A percentile compares a stretch with the other conserved stretches of the same genome.
phyloP scores from a whole-genome alignment of 768 basidiomycete genomes.

The Amanita inopinata region DNA sequence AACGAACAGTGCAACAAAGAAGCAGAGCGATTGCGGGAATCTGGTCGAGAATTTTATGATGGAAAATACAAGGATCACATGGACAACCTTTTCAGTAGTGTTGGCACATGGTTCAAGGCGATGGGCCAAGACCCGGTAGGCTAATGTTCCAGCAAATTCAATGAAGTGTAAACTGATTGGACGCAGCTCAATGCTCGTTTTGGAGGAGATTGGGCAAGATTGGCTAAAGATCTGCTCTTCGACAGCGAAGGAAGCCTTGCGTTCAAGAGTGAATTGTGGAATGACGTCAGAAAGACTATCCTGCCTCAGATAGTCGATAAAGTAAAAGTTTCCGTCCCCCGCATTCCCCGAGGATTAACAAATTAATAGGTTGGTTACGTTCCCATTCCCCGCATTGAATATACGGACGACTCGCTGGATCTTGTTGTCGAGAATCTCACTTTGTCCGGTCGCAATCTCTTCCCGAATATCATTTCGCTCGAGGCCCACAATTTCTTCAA shows the following conservation, averaged over 20 bases:
- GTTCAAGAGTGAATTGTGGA: slow-evolving; percentile 87
- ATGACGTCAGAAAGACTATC: slow-evolving; percentile 77
- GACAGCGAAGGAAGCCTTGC: slow-evolving; percentile 71
- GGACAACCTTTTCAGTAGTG: slow-evolving; percentile 63
- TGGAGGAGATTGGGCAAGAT: slow-evolving; percentile 72
- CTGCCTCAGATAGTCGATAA: slow-evolving; percentile 69
- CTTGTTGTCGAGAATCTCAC: slow-evolving; percentile 92
- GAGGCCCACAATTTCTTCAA: slow-evolving; percentile 78
- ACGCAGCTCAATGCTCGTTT: slow-evolving; percentile 55
- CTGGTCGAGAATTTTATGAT: slow-evolving; percentile 72
- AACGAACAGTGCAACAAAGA: slow-evolving; percentile 64
- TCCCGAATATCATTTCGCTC: slow-evolving; percentile 68
- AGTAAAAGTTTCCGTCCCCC: slow-evolving; percentile 27
- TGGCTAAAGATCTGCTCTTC: slow-evolving; percentile 80
- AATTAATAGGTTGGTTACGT: slow-evolving; percentile 54
- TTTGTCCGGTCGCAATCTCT: slow-evolving; percentile 78
- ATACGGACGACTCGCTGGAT: slow-evolving; percentile 79
- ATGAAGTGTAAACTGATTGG: background rate
- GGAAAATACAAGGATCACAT: slow-evolving; percentile 59
- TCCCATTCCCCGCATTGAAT: slow-evolving; percentile 91
- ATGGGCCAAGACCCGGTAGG: slow-evolving; percentile 72
- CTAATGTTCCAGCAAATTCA: background rate
- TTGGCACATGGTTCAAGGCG: slow-evolving; percentile 73
- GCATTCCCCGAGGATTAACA: background rate
- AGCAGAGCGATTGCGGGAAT: slow-evolving; percentile 53